Base-by-base conservation (phyloP, 768 basidiomycete species). In the Xerocomus brunneocitrinus region DNA sequence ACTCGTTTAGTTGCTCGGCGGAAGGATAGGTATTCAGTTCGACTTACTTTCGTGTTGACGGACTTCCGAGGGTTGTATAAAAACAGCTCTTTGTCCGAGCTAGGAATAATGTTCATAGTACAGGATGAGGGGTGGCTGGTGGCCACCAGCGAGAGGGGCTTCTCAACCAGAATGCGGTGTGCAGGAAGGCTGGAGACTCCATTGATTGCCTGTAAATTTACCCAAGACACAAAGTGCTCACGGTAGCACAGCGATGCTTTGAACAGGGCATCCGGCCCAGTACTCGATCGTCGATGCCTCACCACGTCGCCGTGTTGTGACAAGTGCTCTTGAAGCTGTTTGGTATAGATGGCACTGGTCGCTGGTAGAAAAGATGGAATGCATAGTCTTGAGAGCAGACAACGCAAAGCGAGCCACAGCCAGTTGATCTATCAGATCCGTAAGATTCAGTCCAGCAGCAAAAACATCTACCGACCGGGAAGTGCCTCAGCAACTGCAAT, bases 401-500 rank as follows among this genome's bases (percentile, higher is more conserved):
- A 92, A 72, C n/a, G 89, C 82, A 67, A 95, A 92, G 52, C 89
- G 89, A 13, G 93, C 86, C 44, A 97, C 89, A 3, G 87, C 79
- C 38, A 84, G 77, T 62, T 91, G 84, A 70, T 98, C 95, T 95
- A 62, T 24, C 35, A 43, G 54, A 48, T 45, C 25, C 53, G 49
- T 52, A 28, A 52, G 52, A 52, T 44, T 19, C 22, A 14, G 50
- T 47, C 19, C 28, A 13, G 27, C 10, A 35, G 40, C 25, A 34
- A 49, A 30, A 27, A 38, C 46, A 47, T 52, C 47, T 9, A 71
- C 79, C 50, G 56, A 91, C 94, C 93, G 52, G 95, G 93, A 24
- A 99, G 73, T 13, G 91, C 84, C 68, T 98, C 92, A 2, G 92
- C 90, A 3, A 98, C 84, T 0, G 89, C 85, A 22, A 98, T 85